These are phyloP conservation scores for Microstegium vimineum DNA, from an alignment of 176 grass and related monocot species.

Conservation along the genomic window DNA sequence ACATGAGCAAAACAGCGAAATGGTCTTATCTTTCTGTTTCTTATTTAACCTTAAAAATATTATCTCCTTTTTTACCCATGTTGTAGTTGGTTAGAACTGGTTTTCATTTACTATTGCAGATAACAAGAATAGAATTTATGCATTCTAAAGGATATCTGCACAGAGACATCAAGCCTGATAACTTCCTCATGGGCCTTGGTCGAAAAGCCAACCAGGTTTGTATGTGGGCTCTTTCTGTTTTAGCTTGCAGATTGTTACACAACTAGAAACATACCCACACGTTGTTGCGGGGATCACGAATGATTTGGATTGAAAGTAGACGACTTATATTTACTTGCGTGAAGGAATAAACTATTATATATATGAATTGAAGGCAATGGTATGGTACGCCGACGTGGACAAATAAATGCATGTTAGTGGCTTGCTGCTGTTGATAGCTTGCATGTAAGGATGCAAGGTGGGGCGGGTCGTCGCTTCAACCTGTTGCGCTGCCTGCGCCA, in stretches of 20 bases:
- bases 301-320: neutral
- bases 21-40: neutral
- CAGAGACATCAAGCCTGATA: slow-evolving; percentile 82
- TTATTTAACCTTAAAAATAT: neutral
- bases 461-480: too few relatives aligned
- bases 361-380: neutral
- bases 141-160: slow-evolving; percentile 81
- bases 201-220: slow-evolving; percentile 77
- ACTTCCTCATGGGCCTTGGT: slow-evolving; percentile 87
- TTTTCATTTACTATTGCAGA: slow-evolving; percentile 27
- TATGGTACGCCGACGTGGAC: neutral
- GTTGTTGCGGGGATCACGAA: neutral
- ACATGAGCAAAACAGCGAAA: neutral
- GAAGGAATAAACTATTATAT: neutral
- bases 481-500: too few relatives aligned
- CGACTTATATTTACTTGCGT: neutral
- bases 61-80: neutral
- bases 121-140: slow-evolving; percentile 78
- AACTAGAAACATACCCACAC: neutral
- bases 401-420: neutral
- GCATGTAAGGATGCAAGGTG: neutral
- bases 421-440: neutral
- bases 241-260: neutral
- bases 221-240: neutral
- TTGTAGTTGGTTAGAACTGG: neutral